Evolutionary conservation across 257 asterid genomes (phyloP).

Genomic region (Nicotiana noctiflora): DNA sequence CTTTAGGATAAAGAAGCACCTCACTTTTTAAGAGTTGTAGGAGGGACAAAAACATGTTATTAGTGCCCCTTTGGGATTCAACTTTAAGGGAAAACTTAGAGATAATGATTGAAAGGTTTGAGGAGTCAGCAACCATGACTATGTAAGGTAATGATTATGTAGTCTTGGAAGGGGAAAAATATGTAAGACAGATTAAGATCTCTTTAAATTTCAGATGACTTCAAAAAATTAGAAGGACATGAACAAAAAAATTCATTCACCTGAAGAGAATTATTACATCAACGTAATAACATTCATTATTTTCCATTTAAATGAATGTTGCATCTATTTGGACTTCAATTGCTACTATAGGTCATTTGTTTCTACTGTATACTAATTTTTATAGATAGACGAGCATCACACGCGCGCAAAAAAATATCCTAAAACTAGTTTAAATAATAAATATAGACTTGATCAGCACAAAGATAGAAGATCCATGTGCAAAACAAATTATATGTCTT

Average conservation of each 20-base stretch:
- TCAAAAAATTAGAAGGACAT: neutral
- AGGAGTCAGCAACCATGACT: neutral
- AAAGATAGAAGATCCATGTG: no score
- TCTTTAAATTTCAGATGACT: neutral
- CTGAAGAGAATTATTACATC: neutral
- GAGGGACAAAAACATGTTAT: neutral
- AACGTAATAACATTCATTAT: no score
- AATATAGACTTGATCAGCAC: no score
- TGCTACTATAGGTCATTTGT: no score
- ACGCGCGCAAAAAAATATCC: no score
- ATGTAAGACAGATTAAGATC: neutral
- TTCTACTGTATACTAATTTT: no score
- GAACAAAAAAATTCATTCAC: neutral
- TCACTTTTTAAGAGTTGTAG: neutral
- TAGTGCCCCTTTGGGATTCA: neutral
- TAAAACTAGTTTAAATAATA: no score
- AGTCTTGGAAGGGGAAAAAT: neutral
- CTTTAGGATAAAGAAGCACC: neutral
- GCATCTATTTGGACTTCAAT: no score
- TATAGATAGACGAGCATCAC: no score
- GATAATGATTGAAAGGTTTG: neutral
- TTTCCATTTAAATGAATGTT: no score
- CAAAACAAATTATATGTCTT: neutral
- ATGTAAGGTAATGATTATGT: neutral
- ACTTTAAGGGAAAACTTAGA: neutral